Evolutionary conservation across 371 early-diverging fungal genomes (phyloP).

Genomic region (Synchytrium microbalum): DNA sequence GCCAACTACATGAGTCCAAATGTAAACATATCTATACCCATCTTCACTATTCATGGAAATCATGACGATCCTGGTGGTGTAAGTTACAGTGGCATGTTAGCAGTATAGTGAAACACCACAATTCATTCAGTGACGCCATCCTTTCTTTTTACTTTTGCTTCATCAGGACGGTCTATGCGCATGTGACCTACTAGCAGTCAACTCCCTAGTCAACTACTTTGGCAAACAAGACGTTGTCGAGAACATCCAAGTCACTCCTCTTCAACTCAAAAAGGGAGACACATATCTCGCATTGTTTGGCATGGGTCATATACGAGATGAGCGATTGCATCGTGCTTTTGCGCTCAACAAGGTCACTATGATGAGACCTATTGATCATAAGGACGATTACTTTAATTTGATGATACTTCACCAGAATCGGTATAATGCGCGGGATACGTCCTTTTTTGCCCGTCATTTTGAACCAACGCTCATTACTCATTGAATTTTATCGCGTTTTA

Average conservation of each 20-base stretch:
- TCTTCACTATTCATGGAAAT: conserved; percentile 98
- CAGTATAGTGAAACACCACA: background rate
- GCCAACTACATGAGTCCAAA: conserved; percentile 90
- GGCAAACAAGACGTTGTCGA: conserved; percentile 72
- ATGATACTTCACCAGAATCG: conserved; percentile 89
- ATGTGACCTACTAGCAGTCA: conserved; percentile 72
- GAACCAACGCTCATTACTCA: too few species aligned
- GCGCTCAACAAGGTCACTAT: conserved; percentile 65
- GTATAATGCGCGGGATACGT: conserved; percentile 8
- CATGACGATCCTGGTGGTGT: conserved; percentile 98
- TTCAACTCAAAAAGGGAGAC: conserved; percentile 75
- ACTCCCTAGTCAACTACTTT: conserved; percentile 94
- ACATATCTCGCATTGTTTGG: conserved; percentile 86
- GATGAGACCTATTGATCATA: conserved; percentile 55
- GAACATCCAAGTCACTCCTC: conserved; percentile 67
- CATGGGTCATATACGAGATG: conserved; percentile 93
- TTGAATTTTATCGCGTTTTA: too few species aligned
- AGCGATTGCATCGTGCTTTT: conserved; percentile 83
- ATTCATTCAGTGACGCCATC: background rate
- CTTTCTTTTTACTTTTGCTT: background rate
- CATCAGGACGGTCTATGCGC: conserved; percentile 73
- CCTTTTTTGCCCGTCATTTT: conserved; percentile 1
- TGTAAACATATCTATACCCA: conserved; percentile 78
- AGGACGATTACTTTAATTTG: conserved; percentile 64
- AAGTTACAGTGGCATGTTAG: conserved; percentile 10